Conservation (phyloP, 192 early-diverging fungal genomes). For the Spizellomyces sp. region DNA sequence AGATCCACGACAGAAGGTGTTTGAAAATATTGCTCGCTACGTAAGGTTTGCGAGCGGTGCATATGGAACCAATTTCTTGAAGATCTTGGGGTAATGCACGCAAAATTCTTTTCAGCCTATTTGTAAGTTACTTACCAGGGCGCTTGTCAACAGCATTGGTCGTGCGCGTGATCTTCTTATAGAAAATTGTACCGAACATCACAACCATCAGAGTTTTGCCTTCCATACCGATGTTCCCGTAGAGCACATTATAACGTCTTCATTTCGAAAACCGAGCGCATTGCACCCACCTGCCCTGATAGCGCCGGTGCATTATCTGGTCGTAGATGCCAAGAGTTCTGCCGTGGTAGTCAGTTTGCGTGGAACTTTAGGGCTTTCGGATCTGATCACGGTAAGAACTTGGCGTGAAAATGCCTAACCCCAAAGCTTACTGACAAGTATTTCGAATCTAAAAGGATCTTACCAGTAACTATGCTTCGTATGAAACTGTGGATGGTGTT, state of each 20-base stretch:
- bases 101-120: neutral
- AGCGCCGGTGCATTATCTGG: conserved; percentile 51
- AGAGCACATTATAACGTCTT: conserved; percentile 50
- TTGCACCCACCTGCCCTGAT: conserved; percentile 34
- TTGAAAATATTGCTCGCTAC: conserved; percentile 43
- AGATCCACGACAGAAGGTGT: conserved; percentile 20
- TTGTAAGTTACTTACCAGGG: neutral
- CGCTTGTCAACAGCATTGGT: conserved; percentile 38
- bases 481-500: conserved; percentile 25
- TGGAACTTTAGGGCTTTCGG: conserved; percentile 55
- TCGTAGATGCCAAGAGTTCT: conserved; percentile 42
- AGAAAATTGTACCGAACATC: conserved; percentile 37
- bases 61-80: conserved; percentile 46
- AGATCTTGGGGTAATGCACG: conserved; percentile 33
- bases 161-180: conserved; percentile 42
- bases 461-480: conserved; percentile 35
- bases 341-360: conserved; percentile 52
- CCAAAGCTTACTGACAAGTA: neutral
- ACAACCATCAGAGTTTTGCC: conserved; percentile 55
- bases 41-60: conserved; percentile 50
- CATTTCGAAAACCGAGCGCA: conserved; percentile 25
- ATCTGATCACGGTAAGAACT: conserved; percentile 43
- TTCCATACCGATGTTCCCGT: conserved; percentile 53
- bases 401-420: neutral
- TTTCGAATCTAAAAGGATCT: conserved; percentile 21